phyloP scores from a whole-genome alignment of 257 asterid genomes.

The Solanum chiquidenum region DNA sequence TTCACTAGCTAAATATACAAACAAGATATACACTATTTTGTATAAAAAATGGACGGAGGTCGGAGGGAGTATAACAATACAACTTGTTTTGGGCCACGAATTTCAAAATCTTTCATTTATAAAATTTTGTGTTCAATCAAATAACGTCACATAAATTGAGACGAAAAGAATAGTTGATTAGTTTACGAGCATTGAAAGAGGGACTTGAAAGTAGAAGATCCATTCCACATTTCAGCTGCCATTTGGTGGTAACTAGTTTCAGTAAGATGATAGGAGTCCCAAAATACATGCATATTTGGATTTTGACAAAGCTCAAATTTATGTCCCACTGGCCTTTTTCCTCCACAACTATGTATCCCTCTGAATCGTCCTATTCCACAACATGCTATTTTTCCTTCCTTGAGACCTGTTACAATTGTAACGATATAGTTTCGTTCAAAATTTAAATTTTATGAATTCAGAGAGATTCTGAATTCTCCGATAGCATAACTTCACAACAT shows the following conservation, averaged over 20 bases:
- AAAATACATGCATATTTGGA: conserved; percentile 19
- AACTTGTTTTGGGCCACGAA: background rate
- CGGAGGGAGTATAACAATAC: background rate
- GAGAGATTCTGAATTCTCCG: background rate
- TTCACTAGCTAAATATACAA: no score
- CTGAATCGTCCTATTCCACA: conserved; percentile 20
- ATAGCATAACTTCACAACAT: background rate
- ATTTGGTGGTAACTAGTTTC: conserved; percentile 12
- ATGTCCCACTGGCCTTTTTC: conserved; percentile 11
- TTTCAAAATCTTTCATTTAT: background rate
- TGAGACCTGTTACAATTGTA: conserved; percentile 1
- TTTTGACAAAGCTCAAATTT: conserved; percentile 17
- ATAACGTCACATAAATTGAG: background rate
- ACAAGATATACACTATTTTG: background rate
- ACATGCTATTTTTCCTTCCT: conserved; percentile 24
- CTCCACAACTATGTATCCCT: conserved; percentile 32
- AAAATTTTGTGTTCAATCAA: background rate
- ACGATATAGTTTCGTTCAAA: background rate
- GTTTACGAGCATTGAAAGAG: background rate
- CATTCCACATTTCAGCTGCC: conserved; percentile 25
- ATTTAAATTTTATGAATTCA: background rate
- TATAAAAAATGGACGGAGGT: no score
- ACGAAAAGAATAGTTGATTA: background rate
- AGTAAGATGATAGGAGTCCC: conserved; percentile 26
- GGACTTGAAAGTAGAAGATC: conserved; percentile 4